phyloP scores from a whole-genome alignment of 1,284 basidiomycete species.

The Naganishia liquefaciens region DNA sequence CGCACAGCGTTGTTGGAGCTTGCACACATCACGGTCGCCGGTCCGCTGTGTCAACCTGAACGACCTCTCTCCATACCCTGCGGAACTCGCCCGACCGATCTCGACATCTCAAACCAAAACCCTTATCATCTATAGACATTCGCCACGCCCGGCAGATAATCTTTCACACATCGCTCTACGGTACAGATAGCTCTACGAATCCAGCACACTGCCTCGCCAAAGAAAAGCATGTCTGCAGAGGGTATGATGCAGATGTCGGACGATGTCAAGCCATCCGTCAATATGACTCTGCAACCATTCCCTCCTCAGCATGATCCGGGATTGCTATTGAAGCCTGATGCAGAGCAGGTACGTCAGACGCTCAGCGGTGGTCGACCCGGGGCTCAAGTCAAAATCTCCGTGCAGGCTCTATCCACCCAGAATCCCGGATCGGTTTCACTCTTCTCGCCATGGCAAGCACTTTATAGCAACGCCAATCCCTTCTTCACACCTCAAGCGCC shows the following conservation, averaged over 20 bases:
- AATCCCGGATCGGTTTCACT: background rate
- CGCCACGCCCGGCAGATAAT: background rate
- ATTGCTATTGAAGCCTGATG: background rate
- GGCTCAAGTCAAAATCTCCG: background rate
- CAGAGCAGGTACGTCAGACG: background rate
- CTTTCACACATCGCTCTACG: background rate
- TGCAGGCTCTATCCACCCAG: background rate
- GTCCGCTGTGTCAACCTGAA: too few species aligned
- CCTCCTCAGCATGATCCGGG: background rate
- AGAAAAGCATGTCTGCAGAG: constrained; percentile 5
- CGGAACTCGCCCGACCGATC: too few species aligned
- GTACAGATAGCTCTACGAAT: too few species aligned
- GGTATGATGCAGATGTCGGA: background rate
- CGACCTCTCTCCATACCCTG: too few species aligned
- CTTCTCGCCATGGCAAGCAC: constrained; percentile 23
- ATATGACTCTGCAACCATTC: constrained; percentile 15
- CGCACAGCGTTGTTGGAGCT: too few species aligned
- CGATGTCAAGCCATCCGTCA: constrained; percentile 9
- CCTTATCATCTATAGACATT: too few species aligned
- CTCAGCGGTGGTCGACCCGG: background rate
- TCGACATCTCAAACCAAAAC: too few species aligned
- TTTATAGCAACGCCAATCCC: constrained; percentile 15
- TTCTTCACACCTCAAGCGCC: constrained; percentile 13
- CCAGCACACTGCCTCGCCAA: background rate
- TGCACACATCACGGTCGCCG: too few species aligned